Percentiles rank a stretch among this genome's conserved stretches.
Conservation (phyloP, 768 basidiomycete species). For the Podaxis carcinomalis region DNA sequence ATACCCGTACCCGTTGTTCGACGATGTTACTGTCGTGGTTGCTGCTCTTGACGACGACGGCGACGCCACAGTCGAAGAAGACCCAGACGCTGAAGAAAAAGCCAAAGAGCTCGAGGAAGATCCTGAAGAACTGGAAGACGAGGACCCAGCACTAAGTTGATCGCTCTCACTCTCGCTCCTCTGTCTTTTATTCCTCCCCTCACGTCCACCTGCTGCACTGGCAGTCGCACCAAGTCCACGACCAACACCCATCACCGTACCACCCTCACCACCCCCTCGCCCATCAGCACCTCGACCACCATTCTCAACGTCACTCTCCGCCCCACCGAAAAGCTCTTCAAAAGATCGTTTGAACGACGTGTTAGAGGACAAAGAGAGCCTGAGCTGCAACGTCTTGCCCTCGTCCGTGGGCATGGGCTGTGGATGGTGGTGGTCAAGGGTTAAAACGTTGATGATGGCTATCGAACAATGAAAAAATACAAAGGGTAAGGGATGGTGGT, state of each 20-base stretch:
- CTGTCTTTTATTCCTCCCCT: constrained; percentile 5
- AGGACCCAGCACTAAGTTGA: not conserved
- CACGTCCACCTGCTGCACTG: not conserved
- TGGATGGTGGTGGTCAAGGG: too few species aligned
- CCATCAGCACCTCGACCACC: not conserved
- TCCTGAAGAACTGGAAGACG: not conserved
- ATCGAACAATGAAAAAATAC: not conserved
- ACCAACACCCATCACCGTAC: not conserved
- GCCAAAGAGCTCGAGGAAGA: not conserved
- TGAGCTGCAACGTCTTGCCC: constrained; percentile 4
- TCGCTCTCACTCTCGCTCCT: not conserved
- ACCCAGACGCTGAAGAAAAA: not conserved
- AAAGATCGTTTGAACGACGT: constrained; percentile 10
- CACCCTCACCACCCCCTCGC: not conserved
- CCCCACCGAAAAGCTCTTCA: constrained; percentile 8
- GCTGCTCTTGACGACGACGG: not conserved
- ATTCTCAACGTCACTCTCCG: constrained; percentile 2
- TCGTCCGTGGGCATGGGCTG: not conserved
- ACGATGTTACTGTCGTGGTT: not conserved
- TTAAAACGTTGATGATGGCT: too few species aligned
- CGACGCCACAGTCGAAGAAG: not conserved
- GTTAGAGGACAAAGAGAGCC: not conserved
- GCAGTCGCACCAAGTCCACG: not conserved
- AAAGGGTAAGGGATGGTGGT: not conserved
- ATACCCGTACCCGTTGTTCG: too few species aligned